These are phyloP conservation scores for Trifolium subterraneum DNA, from an alignment of 306 rosid species.

Conservation along the genomic window DNA sequence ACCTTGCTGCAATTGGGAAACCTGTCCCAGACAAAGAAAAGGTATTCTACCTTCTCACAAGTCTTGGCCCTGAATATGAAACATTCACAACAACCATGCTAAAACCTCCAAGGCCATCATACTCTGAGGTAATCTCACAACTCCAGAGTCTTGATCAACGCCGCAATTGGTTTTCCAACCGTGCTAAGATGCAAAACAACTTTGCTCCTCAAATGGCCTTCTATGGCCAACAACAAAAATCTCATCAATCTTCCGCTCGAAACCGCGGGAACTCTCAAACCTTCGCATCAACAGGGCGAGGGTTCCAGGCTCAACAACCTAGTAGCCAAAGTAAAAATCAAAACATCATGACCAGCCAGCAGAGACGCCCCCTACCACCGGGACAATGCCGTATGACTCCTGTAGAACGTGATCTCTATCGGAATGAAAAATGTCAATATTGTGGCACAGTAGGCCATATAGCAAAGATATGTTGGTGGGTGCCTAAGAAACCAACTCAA, in stretches of 20 bases:
- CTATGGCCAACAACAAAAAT: background rate
- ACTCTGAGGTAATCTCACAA: background rate
- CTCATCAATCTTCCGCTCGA: too few relatives aligned
- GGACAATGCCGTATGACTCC: background rate
- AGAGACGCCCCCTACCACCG: background rate
- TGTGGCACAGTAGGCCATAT: background rate
- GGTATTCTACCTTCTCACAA: conserved; percentile 4
- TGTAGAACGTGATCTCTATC: background rate
- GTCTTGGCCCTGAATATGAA: conserved; percentile 9
- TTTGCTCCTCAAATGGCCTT: background rate
- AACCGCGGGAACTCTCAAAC: too few relatives aligned
- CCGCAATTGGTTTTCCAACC: background rate
- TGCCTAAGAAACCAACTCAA: background rate
- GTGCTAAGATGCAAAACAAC: background rate
- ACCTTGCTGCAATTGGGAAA: conserved; percentile 3
- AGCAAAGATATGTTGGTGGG: conserved; percentile 12
- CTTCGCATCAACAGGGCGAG: too few relatives aligned
- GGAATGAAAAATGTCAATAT: background rate
- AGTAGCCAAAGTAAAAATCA: background rate
- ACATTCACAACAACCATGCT: conserved; percentile 26
- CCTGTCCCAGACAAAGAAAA: background rate
- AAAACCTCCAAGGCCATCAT: conserved; percentile 11
- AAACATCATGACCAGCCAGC: background rate
- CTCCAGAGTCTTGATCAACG: conserved; percentile 3
- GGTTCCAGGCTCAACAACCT: background rate